Percentiles rank a stretch among this genome's conserved stretches.
Conservation (phyloP, 305 asterid genomes). For the Andrographis paniculata region DNA sequence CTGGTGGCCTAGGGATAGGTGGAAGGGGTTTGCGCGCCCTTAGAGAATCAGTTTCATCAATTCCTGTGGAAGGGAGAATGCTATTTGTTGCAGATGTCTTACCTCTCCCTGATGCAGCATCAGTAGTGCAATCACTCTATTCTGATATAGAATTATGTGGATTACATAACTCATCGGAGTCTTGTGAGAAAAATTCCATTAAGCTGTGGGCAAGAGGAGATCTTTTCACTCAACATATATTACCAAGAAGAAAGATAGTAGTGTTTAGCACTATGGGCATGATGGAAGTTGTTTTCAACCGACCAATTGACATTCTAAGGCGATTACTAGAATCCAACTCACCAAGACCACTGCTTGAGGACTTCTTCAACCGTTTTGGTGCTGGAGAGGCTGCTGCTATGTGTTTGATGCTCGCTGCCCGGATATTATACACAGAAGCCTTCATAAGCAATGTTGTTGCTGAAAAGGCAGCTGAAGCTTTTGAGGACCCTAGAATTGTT, state of each 20-base stretch:
- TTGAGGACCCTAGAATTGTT: constrained; percentile 95
- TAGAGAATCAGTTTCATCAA: constrained; percentile 72
- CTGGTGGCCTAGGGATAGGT: constrained; percentile 58
- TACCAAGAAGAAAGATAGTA: constrained; percentile 79
- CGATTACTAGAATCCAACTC: constrained; percentile 79
- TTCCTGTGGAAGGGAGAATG: constrained; percentile 89
- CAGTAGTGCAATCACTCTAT: constrained; percentile 75
- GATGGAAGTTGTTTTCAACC: constrained; percentile 93
- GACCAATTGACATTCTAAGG: constrained; percentile 87
- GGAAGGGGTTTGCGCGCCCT: constrained; percentile 81
- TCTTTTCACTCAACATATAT: constrained; percentile 83
- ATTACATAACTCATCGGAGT: constrained; percentile 57
- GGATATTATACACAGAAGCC: constrained; percentile 52
- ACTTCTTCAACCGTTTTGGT: constrained; percentile 89
- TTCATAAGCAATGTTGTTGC: constrained; percentile 66
- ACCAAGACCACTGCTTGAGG: constrained; percentile 79
- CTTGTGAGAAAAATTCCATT: constrained; percentile 56
- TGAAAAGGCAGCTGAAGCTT: constrained; percentile 99
- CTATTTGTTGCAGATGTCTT: constrained; percentile 85
- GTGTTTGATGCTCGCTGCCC: constrained; percentile 96
- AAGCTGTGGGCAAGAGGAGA: constrained; percentile 96
- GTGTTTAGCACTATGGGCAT: constrained; percentile 98
- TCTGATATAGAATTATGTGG: constrained; percentile 66
- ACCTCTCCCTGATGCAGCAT: constrained; percentile 74
- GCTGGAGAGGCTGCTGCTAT: constrained; percentile 95